Conservation (phyloP, 192 early-diverging fungal species). For the Coemansia erecta region DNA sequence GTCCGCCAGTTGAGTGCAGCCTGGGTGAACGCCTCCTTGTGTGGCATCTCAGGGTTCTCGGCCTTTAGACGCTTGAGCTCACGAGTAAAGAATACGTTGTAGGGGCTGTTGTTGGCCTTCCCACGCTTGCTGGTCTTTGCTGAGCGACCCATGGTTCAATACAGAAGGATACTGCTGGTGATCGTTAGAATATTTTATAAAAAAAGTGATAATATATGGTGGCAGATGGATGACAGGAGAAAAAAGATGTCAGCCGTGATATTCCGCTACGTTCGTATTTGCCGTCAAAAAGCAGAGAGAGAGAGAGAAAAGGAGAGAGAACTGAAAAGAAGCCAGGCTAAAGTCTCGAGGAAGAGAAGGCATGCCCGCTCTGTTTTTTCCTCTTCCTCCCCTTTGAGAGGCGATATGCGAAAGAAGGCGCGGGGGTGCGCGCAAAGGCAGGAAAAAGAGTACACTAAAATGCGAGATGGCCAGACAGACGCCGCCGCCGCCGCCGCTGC, state of each 20-base stretch:
- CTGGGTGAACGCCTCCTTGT: constrained; percentile 51
- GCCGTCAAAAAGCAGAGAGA: neutral
- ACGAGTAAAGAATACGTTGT: constrained; percentile 34
- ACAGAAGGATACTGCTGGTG: neutral
- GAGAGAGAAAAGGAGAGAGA: constrained; percentile 1
- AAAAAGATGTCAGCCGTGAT: too few relatives aligned
- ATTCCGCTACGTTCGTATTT: too few relatives aligned
- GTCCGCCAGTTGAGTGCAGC: constrained; percentile 46
- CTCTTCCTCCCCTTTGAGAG: too few relatives aligned
- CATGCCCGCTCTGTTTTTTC: too few relatives aligned
- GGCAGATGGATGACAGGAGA: too few relatives aligned
- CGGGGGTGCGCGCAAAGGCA: too few relatives aligned
- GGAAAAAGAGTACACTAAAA: too few relatives aligned
- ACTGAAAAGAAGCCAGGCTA: neutral
- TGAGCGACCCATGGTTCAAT: constrained; percentile 7
- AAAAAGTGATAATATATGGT: neutral
- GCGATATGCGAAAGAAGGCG: too few relatives aligned
- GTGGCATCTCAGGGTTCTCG: constrained; percentile 39
- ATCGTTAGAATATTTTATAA: neutral
- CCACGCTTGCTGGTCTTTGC: constrained; percentile 23
- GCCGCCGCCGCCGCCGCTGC: too few relatives aligned
- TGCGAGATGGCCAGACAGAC: too few relatives aligned
- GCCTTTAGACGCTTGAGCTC: constrained; percentile 49
- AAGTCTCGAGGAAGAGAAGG: neutral
- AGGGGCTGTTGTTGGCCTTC: constrained; percentile 21